Conservation (phyloP, 2,329 filamentous ascomycete species). For the Magnaporthiopsis poae region DNA sequence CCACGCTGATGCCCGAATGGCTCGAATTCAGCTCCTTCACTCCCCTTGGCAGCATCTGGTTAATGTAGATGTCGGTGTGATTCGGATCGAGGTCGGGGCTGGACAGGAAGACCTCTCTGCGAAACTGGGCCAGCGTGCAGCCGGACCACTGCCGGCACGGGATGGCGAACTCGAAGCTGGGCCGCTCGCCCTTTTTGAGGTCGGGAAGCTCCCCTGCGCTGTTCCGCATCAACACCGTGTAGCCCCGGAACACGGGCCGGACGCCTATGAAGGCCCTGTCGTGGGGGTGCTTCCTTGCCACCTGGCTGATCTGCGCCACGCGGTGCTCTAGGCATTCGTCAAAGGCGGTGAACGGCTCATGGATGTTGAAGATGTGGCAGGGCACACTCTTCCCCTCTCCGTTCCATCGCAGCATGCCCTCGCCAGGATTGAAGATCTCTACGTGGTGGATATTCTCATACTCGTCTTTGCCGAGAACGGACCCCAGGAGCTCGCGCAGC, state of each 20-base stretch:
- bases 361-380: background rate
- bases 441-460: background rate
- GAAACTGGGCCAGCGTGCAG: background rate
- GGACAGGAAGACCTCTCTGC: background rate
- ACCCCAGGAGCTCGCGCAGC: background rate
- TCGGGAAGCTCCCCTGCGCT: background rate
- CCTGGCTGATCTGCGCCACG: background rate
- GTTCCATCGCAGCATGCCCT: background rate
- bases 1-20: background rate
- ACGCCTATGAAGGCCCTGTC: constrained; percentile 13
- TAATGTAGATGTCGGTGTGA: background rate
- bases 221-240: constrained; percentile 8
- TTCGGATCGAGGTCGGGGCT: background rate
- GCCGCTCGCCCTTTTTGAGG: no score
- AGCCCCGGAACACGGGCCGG: constrained; percentile 13
- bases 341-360: background rate
- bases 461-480: background rate
- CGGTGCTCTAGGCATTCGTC: constrained; percentile 1
- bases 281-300: constrained; percentile 2
- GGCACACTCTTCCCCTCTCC: background rate
- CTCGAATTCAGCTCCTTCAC: background rate
- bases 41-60: background rate
- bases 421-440: constrained; percentile 9
- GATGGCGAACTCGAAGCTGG: no score
- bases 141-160: background rate